Conservation (phyloP, 805 yeast species). For the Saccharomycopsis babjevae region DNA sequence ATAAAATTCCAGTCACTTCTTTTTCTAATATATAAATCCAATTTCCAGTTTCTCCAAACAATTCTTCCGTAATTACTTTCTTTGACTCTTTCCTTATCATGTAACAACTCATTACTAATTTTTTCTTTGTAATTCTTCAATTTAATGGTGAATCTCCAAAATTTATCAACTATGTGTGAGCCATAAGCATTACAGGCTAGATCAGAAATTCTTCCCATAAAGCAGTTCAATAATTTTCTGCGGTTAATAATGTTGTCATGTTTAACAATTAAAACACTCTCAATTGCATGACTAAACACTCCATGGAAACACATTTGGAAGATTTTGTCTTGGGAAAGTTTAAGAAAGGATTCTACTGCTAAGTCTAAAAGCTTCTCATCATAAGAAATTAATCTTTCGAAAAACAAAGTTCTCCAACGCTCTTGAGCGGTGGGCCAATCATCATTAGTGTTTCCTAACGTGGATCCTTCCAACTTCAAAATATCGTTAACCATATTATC, state of each 20-base stretch:
- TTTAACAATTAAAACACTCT: constrained; percentile 44
- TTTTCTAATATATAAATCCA: constrained; percentile 69
- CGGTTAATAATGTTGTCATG: constrained; percentile 44
- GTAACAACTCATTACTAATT: constrained; percentile 57
- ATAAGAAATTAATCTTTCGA: constrained; percentile 62
- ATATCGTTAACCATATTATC: constrained; percentile 45
- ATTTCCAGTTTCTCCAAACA: constrained; percentile 93
- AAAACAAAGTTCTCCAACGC: constrained; percentile 64
- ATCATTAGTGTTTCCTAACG: constrained; percentile 70
- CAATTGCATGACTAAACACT: constrained; percentile 83
- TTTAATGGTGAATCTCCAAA: constrained; percentile 71
- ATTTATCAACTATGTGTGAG: constrained; percentile 77
- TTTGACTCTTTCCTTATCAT: constrained; percentile 58
- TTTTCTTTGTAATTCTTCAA: constrained; percentile 81
- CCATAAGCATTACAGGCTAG: constrained; percentile 82
- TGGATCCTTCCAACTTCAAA: constrained; percentile 53
- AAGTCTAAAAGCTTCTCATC: constrained; percentile 50
- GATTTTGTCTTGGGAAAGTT: constrained; percentile 49
- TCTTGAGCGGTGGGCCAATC: constrained; percentile 93
- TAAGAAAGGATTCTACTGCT: constrained; percentile 50
- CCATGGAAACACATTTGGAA: constrained; percentile 78
- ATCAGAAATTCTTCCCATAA: constrained; percentile 44
- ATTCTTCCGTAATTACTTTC: constrained; percentile 78
- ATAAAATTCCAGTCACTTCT: constrained; percentile 73
- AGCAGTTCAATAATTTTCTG: constrained; percentile 56